Evolutionary conservation across 345 rosid genomes (phyloP), one percentile per base, ranked within the genome.

Genomic region (Acer campestre): DNA sequence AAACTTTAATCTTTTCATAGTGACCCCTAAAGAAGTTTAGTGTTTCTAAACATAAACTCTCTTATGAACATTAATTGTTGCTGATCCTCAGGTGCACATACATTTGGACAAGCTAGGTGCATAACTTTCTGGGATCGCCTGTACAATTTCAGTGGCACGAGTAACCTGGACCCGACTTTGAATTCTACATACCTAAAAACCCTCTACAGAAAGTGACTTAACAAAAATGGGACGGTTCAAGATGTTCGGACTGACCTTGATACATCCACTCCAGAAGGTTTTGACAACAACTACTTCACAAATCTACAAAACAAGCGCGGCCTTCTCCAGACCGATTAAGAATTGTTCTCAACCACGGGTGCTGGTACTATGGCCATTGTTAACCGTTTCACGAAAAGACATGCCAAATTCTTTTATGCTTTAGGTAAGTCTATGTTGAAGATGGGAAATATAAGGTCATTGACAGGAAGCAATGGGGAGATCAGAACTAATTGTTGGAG

Each of bases 311-410:
- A 10, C 12, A 44, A 44, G 11, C 49, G 13, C 13, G 12, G 85
- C 20, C 84, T 85, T n/a, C 85, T 85, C 38, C 81, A 69, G 48
- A 56, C 84, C 0, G 87, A 86, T 42, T 85, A 86, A 23, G 85
- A 68, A 29, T 31, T 86, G 56, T 80, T 86, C 42, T 86, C 89
- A 1, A 78, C 82, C 3, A 4, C 35, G 1, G 80, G 71, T 10
- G 77, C 82, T 9, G 62, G 64, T 31, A 77, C 83, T 2, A 22
- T 83, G 16, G 2, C 76, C 9, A 4, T 82, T 42, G 85, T 86
- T 7, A 80, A 86, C 69, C 59, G 18, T 16, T 86, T 83, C 29
- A 69, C 79, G 13, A n/a, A 23, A 27, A 84, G 71, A 67, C 86
- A 82, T 23, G 75, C 76, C 23, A 74, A 76, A 10, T 84, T 86